Evolutionary conservation across 2,329 filamentous ascomycete species (phyloP).

Genomic region (Rhynchosporium graminicola): DNA sequence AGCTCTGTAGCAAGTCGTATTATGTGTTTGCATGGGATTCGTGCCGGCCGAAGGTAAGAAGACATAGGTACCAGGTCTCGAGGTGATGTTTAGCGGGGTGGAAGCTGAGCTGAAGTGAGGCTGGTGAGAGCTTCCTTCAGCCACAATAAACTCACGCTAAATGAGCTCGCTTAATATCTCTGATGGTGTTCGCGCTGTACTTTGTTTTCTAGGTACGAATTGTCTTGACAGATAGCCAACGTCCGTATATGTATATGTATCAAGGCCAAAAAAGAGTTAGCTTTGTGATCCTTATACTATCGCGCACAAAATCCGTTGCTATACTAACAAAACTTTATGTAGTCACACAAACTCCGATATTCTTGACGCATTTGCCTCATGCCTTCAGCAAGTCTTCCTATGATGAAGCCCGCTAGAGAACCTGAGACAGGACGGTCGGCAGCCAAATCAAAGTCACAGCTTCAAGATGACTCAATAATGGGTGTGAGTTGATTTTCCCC

Average conservation of each 20-base stretch:
- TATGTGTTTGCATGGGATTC: too few species aligned
- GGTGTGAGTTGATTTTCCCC: constrained; percentile 26
- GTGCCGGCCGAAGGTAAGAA: too few species aligned
- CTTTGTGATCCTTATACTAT: too few species aligned
- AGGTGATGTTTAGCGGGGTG: background rate
- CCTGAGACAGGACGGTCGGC: background rate
- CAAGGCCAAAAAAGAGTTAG: too few species aligned
- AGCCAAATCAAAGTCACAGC: constrained; percentile 34
- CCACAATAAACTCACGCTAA: constrained; percentile 2
- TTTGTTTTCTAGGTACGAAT: too few species aligned
- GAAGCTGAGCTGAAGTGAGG: background rate
- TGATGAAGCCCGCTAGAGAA: background rate
- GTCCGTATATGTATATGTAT: too few species aligned
- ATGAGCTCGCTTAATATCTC: background rate
- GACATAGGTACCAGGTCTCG: too few species aligned
- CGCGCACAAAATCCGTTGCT: too few species aligned
- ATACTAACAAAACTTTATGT: background rate
- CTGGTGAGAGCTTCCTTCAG: background rate
- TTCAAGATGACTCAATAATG: constrained; percentile 49
- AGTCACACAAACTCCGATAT: background rate
- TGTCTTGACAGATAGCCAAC: too few species aligned
- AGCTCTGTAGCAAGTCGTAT: background rate
- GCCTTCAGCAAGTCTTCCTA: background rate
- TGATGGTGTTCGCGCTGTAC: background rate
- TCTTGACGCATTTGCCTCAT: background rate